phyloP scores from a whole-genome alignment of 306 rosid species.

The Astragalus glycyphyllos region DNA sequence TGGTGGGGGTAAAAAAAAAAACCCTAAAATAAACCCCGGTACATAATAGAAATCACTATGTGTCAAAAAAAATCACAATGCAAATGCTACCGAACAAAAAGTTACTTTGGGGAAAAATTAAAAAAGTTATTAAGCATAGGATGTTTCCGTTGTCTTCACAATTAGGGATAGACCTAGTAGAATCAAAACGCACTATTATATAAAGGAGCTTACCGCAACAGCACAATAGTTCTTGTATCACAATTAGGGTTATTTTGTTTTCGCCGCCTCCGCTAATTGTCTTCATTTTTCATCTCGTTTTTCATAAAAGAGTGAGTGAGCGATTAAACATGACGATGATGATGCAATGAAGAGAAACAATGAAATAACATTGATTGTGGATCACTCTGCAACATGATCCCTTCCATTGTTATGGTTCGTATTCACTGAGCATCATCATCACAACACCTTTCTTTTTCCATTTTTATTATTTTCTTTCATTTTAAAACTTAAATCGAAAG shows the following conservation, averaged over 20 bases:
- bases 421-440: constrained; percentile 91
- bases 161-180: no score
- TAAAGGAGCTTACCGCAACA: not conserved
- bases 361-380: constrained; percentile 60
- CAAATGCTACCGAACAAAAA: no score
- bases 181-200: constrained; percentile 5
- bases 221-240: not conserved
- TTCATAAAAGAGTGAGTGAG: not conserved
- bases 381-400: constrained; percentile 64
- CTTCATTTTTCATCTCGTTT: not conserved
- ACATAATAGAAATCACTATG: no score
- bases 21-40: no score
- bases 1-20: no score
- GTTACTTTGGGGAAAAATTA: no score
- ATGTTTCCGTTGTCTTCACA: no score
- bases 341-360: constrained; percentile 66
- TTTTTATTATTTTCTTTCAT: not conserved
- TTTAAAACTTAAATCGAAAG: constrained; percentile 50
- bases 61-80: no score
- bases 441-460: not conserved
- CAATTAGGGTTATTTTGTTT: not conserved
- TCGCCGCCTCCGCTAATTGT: not conserved
- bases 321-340: not conserved
- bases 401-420: constrained; percentile 69
- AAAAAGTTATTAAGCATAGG: no score